Conservation (phyloP, 306 rosid genomes). For the Cajanus cajan region DNA sequence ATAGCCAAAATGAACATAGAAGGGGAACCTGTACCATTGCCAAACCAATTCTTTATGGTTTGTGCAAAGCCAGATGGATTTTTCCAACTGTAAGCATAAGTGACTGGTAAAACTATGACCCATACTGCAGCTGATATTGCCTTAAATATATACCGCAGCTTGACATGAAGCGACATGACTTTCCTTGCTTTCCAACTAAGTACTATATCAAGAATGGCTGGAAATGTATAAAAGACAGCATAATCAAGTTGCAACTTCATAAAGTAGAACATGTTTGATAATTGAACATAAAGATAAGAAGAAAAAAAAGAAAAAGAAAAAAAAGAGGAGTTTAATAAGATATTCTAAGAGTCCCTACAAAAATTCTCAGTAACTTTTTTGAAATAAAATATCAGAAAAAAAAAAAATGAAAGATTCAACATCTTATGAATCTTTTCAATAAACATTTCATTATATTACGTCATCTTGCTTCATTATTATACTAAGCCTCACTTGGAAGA, state of each 20-base stretch:
- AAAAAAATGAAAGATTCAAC: neutral
- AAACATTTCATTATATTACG: neutral
- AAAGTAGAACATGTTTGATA: conserved; percentile 19
- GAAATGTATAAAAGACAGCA: conserved; percentile 33
- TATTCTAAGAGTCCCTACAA: neutral
- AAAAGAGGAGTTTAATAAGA: neutral
- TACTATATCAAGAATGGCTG: conserved; percentile 82
- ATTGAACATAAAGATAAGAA: conserved; percentile 10
- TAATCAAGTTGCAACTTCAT: conserved; percentile 22
- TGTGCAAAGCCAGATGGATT: conserved; percentile 81
- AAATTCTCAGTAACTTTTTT: neutral
- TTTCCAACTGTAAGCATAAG: conserved; percentile 86
- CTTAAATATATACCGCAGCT: conserved; percentile 79
- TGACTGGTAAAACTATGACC: conserved; percentile 88
- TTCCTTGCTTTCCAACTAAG: conserved; percentile 91
- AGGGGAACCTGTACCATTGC: conserved; percentile 79
- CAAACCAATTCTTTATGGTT: conserved; percentile 88
- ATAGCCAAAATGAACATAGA: conserved; percentile 88
- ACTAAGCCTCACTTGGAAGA: neutral
- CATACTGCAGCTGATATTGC: conserved; percentile 71
- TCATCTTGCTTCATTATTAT: neutral
- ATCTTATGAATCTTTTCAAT: conserved; percentile 1
- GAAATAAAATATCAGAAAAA: neutral
- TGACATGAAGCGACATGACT: conserved; percentile 71
- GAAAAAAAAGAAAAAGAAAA: neutral